Evolutionary conservation across 306 rosid species (phyloP).

Genomic region (Medicago lupulina): DNA sequence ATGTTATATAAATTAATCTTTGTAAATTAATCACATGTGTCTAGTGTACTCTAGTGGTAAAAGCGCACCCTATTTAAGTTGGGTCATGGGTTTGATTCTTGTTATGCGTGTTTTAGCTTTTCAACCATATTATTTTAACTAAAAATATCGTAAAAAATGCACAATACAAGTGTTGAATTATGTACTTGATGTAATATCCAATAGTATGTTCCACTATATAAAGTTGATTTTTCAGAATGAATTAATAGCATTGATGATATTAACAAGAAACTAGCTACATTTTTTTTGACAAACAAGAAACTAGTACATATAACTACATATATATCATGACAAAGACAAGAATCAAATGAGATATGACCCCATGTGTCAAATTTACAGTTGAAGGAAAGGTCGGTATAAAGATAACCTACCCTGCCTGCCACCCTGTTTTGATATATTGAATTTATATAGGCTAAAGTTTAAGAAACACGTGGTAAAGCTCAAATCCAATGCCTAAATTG

Average conservation of each 20-base stretch:
- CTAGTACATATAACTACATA: not conserved
- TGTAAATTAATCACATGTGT: no score
- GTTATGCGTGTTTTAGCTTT: no score
- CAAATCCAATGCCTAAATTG: not conserved
- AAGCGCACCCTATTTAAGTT: no score
- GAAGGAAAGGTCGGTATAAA: slow-evolving; percentile 1
- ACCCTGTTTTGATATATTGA: not conserved
- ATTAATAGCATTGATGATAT: not conserved
- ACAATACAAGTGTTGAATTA: no score
- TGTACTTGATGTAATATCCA: no score
- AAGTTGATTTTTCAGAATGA: not conserved
- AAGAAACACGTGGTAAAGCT: not conserved
- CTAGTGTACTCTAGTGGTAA: no score
- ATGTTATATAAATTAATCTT: no score
- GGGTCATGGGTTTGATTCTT: no score
- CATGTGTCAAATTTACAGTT: not conserved
- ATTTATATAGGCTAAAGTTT: no score
- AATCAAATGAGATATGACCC: slow-evolving; percentile 7
- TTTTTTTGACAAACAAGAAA: not conserved
- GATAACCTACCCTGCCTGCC: not conserved
- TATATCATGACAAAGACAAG: not conserved
- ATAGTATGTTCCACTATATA: no score
- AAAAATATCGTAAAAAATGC: no score
- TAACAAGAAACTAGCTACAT: slow-evolving; percentile 1
- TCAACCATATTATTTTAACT: no score